Evolutionary conservation across 176 grass and related monocot species (phyloP).

Genomic region (Hordeum marinum): DNA sequence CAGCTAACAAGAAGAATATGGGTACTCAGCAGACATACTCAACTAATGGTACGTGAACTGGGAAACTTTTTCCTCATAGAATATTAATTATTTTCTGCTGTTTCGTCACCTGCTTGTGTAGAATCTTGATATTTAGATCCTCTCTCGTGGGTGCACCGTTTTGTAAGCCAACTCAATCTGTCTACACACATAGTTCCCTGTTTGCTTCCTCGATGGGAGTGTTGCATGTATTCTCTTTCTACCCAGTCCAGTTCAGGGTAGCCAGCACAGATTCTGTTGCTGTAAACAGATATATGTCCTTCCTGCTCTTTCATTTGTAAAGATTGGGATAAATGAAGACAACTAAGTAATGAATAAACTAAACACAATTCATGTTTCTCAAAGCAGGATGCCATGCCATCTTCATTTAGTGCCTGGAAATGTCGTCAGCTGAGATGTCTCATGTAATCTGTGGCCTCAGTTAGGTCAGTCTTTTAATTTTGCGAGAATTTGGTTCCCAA

Average conservation of each 20-base stretch:
- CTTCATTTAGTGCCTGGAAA: conserved; percentile 69
- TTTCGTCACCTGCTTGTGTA: conserved; percentile 17
- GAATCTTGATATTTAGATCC: conserved; percentile 19
- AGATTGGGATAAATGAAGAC: conserved; percentile 43
- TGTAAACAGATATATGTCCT: conserved; percentile 47
- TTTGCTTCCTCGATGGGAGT: conserved; percentile 16
- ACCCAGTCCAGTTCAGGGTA: conserved; percentile 22
- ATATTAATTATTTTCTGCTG: neutral
- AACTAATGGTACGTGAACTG: conserved; percentile 30
- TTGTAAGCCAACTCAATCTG: neutral
- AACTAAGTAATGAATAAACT: conserved; percentile 47
- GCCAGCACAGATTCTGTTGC: conserved; percentile 33
- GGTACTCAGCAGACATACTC: conserved; percentile 52
- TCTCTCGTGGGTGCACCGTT: conserved; percentile 19
- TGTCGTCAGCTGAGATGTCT: conserved; percentile 71
- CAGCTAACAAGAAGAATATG: conserved; percentile 73
- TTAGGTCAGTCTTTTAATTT: conserved; percentile 79
- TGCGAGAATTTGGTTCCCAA: conserved; percentile 48
- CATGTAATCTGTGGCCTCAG: conserved; percentile 46
- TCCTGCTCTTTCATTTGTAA: conserved; percentile 43
- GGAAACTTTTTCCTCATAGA: neutral
- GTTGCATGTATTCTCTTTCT: conserved; percentile 16
- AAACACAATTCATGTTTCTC: conserved; percentile 72
- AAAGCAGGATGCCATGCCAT: conserved; percentile 75
- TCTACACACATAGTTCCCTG: conserved; percentile 2